These are phyloP conservation scores for Peronosclerospora sorghi DNA, from an alignment of 352 stramenopile species.

Conservation along the genomic window DNA sequence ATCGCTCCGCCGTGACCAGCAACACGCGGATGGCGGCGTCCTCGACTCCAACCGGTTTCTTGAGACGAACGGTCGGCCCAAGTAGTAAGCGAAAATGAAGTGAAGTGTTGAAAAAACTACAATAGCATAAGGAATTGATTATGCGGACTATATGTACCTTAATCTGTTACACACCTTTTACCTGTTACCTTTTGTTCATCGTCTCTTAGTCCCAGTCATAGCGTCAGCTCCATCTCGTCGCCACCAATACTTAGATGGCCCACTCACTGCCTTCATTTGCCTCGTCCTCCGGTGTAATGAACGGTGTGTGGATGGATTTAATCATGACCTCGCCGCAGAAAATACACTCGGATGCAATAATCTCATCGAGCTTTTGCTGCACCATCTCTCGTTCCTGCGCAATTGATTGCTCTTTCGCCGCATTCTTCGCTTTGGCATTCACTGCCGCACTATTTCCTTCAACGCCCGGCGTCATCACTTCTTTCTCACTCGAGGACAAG, in stretches of 20 bases:
- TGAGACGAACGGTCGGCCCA: conserved; percentile 10
- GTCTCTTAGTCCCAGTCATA: too few relatives aligned
- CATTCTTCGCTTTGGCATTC: conserved; percentile 43
- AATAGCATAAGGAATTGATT: not conserved
- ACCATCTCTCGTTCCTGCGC: conserved; percentile 84
- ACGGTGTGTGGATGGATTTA: conserved; percentile 87
- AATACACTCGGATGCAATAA: conserved; percentile 90
- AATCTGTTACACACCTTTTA: not conserved
- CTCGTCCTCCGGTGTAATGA: conserved; percentile 86
- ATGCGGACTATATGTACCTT: not conserved
- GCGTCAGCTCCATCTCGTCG: too few relatives aligned
- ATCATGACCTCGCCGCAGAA: conserved; percentile 94
- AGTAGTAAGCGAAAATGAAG: conserved; percentile 9
- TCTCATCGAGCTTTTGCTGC: conserved; percentile 89
- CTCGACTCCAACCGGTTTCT: conserved; percentile 5
- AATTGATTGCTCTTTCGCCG: conserved; percentile 64
- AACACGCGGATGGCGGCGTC: conserved; percentile 12
- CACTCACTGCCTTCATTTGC: conserved; percentile 67
- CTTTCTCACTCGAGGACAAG: conserved; percentile 57
- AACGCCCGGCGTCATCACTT: conserved; percentile 40
- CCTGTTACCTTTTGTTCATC: too few relatives aligned
- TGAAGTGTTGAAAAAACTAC: not conserved
- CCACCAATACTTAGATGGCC: conserved; percentile 52
- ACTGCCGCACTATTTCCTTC: conserved; percentile 28
- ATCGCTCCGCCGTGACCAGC: conserved; percentile 15